phyloP scores from a whole-genome alignment of 176 grass and related monocot genomes.

The Dactylis glomerata region DNA sequence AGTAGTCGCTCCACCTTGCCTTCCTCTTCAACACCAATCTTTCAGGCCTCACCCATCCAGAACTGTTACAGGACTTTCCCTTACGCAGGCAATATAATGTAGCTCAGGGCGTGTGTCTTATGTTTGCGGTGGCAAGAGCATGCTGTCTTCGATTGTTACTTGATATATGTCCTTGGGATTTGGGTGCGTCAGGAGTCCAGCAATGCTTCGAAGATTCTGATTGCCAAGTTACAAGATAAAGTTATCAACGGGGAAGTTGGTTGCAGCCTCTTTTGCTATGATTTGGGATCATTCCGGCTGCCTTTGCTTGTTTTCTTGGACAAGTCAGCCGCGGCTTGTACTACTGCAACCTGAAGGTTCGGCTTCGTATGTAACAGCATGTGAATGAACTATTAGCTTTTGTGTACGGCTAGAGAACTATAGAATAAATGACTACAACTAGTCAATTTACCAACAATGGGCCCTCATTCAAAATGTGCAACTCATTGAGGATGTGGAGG shows the following conservation, averaged over 20 bases:
- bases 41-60: not conserved
- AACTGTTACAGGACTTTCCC: not conserved
- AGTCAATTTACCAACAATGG: no score
- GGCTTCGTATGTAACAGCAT: no score
- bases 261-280: not conserved
- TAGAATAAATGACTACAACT: no score
- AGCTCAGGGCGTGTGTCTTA: not conserved
- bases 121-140: not conserved
- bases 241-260: not conserved
- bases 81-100: not conserved
- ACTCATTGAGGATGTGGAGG: no score
- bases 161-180: not conserved
- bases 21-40: not conserved
- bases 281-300: not conserved
- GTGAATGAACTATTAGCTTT: no score
- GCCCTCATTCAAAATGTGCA: no score
- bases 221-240: not conserved
- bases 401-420: no score
- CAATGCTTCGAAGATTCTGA: not conserved
- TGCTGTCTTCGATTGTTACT: not conserved
- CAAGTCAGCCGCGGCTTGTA: no score
- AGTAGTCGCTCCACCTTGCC: no score
- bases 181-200: not conserved
- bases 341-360: no score
- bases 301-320: not conserved